Evolutionary conservation across 306 rosid genomes (phyloP).

Genomic region (Cicer arietinum): DNA sequence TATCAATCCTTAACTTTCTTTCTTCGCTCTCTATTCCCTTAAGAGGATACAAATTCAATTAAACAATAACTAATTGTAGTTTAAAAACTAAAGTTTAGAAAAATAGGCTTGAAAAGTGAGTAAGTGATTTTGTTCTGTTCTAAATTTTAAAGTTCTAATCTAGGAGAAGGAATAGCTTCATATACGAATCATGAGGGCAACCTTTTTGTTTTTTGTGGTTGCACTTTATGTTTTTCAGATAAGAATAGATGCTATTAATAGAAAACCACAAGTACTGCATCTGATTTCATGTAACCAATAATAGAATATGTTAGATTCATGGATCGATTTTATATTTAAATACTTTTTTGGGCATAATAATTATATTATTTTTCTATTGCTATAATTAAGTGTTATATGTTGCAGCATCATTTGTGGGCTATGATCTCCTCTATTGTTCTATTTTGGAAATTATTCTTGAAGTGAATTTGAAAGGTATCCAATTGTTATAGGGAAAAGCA

Average conservation of each 20-base stretch:
- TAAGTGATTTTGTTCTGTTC: background rate
- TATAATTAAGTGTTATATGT: too few species aligned
- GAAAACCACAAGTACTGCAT: conserved; percentile 21
- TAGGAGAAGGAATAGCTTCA: conserved; percentile 6
- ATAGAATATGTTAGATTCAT: too few species aligned
- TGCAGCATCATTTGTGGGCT: too few species aligned
- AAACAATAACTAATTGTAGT: background rate
- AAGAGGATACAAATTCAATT: background rate
- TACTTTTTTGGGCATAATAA: too few species aligned
- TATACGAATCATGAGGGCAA: conserved; percentile 10
- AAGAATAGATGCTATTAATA: conserved; percentile 41
- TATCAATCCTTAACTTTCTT: background rate
- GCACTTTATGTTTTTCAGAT: conserved; percentile 26
- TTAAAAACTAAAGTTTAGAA: background rate
- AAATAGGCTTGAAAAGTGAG: background rate
- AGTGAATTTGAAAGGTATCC: too few species aligned
- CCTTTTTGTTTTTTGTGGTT: background rate
- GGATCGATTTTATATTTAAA: too few species aligned
- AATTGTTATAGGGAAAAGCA: too few species aligned
- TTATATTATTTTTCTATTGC: too few species aligned
- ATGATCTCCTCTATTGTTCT: too few species aligned
- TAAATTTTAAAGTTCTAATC: background rate
- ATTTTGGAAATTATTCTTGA: too few species aligned
- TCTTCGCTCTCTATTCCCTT: background rate
- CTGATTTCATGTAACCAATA: background rate